Evolutionary conservation across 2,329 filamentous ascomycete genomes (phyloP), one percentile per base, ranked within the genome.

Genomic region (Colletotrichum sojae): DNA sequence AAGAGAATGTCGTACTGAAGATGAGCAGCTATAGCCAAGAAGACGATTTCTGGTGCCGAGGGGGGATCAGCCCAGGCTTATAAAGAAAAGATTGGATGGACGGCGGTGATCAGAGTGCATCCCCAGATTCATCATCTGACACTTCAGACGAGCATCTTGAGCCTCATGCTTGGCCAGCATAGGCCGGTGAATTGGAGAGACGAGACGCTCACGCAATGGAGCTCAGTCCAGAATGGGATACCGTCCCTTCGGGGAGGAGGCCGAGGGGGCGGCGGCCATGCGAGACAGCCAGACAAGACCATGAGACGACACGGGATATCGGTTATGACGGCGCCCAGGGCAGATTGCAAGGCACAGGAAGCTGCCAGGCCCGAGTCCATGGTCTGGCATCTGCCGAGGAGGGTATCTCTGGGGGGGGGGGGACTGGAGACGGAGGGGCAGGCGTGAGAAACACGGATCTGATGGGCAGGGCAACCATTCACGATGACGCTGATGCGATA

Each of bases 1-100:
- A 63, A 71, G 66, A 59, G 66, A 70, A 43, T 59, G 66, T 66
- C 53, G 53, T 45, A 39, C 15, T 36, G n/a, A 49, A 57, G 56
- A 54, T 70, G 57, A 57, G 63, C 63, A 63, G 63, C 58, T 45
- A 45, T 55, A 58, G 43, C 46, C 64, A 63, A 68, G 64, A 63
- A 45, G 25, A 39, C 20, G 22, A 51, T 12, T 13, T 18, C 9
- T 54, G 52, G 13, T 67, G 52, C 53, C 53, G 63, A 57, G 18
- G 16, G 63, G 53, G 62, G 63, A 63, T 49, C 46, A 53, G 9
- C n/a, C 55, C 55, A 40, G 56, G 55, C 40, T 67, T 69, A 69
- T 69, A 69, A 61, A 56, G 43, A 66, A 60, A 48, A 56, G 16
- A 61, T 61, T 45, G 43, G 62, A 69, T 16, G 55, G 18, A 45